Conservation (phyloP, 306 rosid genomes). For the Acacia acuminata region DNA sequence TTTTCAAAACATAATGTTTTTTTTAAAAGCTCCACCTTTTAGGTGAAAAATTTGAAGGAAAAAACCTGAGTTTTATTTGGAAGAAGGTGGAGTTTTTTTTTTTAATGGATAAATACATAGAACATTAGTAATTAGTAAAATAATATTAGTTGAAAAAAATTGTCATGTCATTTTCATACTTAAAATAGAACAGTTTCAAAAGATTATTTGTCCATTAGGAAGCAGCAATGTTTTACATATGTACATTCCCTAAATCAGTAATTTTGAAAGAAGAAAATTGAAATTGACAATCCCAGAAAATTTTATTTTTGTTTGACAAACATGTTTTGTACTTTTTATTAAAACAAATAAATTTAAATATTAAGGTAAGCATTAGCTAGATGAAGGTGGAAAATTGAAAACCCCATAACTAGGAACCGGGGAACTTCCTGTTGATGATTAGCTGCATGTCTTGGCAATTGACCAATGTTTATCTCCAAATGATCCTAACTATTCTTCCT, state of each 20-base stretch:
- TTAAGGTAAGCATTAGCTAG: background rate
- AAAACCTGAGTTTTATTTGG: background rate
- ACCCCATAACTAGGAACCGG: too few relatives aligned
- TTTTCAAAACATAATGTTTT: background rate
- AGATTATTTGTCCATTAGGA: background rate
- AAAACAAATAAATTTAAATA: too few relatives aligned
- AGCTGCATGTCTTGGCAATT: too few relatives aligned
- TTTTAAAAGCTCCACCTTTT: background rate
- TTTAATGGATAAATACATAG: background rate
- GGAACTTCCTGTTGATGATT: too few relatives aligned
- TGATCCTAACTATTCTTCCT: background rate
- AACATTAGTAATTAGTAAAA: too few relatives aligned
- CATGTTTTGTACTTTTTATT: background rate
- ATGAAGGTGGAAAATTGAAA: constrained; percentile 37
- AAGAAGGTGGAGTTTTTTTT: background rate
- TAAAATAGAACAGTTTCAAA: too few relatives aligned
- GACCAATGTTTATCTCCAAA: background rate
- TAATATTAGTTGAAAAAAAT: too few relatives aligned
- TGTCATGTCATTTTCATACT: background rate
- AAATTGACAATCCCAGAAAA: background rate
- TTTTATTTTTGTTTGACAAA: background rate
- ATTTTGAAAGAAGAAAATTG: background rate
- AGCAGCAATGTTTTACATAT: background rate
- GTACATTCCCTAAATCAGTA: background rate
- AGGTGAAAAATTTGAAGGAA: background rate